Evolutionary conservation across 176 grass and related monocot species (phyloP), one percentile per base, ranked within the genome.

Genomic region (Pontederia crassipes): DNA sequence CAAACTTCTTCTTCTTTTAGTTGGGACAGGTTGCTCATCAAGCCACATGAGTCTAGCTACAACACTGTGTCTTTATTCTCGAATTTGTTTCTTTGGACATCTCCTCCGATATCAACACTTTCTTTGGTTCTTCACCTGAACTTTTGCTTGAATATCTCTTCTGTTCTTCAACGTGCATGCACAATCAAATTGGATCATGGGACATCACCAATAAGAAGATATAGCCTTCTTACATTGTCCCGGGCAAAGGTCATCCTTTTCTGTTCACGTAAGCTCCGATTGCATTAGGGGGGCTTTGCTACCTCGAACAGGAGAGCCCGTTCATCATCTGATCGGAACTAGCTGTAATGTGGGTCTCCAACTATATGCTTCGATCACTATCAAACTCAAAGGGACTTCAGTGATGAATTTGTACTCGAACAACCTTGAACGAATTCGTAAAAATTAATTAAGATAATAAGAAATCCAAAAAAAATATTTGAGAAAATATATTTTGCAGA

Each of bases 11-110:
- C 72, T 86, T 58, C 71, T 35, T 51, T 49, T 66, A 59, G 74
- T 29, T 40, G 75, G 61, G 73, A 77, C 63, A 65, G 74, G 50
- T 69, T 62, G 76, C 58, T 86, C 81, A 77, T 92, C 87, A 84
- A 97, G 79, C 29, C 93, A 87, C 93, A 97, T 97, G 70, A 97
- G 80, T 81, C 76, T 88, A 29, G 87, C 93, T 75, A 97, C 68
- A 15, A 97, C 71, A 83, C 83, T 85, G 54, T 58, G 84, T 59
- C 56, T 97, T 97, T 65, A 68, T 75, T 58, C 83, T 85, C 45
- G 48, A 74, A 28, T 85, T 81, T 32, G 80, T 52, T 67, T 86
- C 74, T 72, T 75, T 87, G 29, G 69, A 66, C 59, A 78, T 85
- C 28, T 85, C 83, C 9, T 80, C 82, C 64, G 65, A 83, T 69